Base-by-base conservation (phyloP, 352 stramenopile species). In the Phytophthora foliorum region DNA sequence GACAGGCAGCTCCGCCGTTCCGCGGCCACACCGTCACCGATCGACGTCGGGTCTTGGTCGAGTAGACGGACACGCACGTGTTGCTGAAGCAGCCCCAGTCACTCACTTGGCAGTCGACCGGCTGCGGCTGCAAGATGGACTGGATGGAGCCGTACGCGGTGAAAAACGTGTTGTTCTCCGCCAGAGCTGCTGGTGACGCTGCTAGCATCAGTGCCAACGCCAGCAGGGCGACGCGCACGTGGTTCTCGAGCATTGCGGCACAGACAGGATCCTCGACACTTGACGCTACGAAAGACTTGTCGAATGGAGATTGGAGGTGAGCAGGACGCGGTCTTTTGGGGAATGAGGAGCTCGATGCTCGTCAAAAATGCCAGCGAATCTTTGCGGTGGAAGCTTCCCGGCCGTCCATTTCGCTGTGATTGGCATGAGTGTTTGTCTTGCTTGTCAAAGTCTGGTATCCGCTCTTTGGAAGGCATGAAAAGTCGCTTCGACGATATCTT, bases 41-140 rank as follows among this genome's bases (percentile, higher is more conserved):
- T 3, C 84, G 80, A 29, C 67, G 73, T 24, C 78, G 84, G 0
- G 67, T 79, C 61, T 91, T 85, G 41, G 72, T 74, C 4, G 34
- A 72, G 44, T 54, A 67, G 5, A n/a, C 62, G 6, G 69, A 62
- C 17, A 76, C 57, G 45, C 80, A 90, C 1, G 27, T 29, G 29
- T 32, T 32, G 19, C 55, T 62, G 67, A 78, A 92, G 21, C 48
- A 22, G 13, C 72, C 34, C 83, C 83, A 91, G 11, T 38, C 50
- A 8, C 73, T 71, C 13, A 87, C 76, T 16, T 75, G 58, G 22
- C 80, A 88, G 60, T 61, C 60, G 34, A 77, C 58, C 3, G 61
- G 52, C 13, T 46, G 14, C 24, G 52, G 27, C 6, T 49, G 53
- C 31, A 31, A 44, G 34, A 45, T 17, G 36, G 32, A 17, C 16